phyloP scores from a whole-genome alignment of 2,329 filamentous ascomycete genomes.

The Colletotrichum magnum region DNA sequence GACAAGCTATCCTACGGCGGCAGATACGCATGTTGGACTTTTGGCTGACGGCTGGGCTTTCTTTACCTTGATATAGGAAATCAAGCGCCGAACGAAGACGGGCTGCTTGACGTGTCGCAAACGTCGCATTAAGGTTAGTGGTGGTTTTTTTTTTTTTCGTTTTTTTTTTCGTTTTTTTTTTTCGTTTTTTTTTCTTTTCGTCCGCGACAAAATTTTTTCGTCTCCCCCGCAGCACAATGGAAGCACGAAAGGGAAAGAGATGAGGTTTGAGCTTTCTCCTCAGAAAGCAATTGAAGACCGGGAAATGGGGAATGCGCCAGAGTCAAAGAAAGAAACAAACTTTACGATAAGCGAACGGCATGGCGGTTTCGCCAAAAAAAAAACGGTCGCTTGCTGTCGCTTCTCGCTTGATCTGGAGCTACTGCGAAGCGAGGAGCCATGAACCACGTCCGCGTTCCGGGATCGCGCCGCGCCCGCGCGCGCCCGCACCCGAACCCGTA shows the following conservation, averaged over 20 bases:
- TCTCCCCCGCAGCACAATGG: constrained; percentile 7
- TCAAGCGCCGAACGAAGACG: constrained; percentile 74
- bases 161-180: constrained; percentile 41
- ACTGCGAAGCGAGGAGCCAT: constrained; percentile 52
- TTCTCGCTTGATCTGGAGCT: constrained; percentile 54
- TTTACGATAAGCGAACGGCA: constrained; percentile 41
- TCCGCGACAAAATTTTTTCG: not conserved
- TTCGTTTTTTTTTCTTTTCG: not conserved
- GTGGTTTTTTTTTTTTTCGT: constrained; percentile 42
- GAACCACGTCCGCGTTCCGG: constrained; percentile 32
- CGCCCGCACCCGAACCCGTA: not conserved
- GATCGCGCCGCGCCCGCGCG: constrained; percentile 24
- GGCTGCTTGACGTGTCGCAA: constrained; percentile 75
- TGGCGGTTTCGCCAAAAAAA: constrained; percentile 34
- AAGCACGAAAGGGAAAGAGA: constrained; percentile 15
- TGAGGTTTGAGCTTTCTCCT: constrained; percentile 5
- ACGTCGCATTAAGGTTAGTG: constrained; percentile 73
- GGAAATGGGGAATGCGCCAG: constrained; percentile 19
- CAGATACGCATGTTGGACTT: not conserved
- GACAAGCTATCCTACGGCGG: not conserved
- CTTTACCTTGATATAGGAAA: constrained; percentile 61
- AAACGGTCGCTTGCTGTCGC: constrained; percentile 46
- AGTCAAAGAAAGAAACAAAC: constrained; percentile 35
- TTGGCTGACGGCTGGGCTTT: constrained; percentile 22
- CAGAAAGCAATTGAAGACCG: constrained; percentile 16